phyloP scores from a whole-genome alignment of 2,329 filamentous ascomycete species.

The Xylaria hypoxylon region DNA sequence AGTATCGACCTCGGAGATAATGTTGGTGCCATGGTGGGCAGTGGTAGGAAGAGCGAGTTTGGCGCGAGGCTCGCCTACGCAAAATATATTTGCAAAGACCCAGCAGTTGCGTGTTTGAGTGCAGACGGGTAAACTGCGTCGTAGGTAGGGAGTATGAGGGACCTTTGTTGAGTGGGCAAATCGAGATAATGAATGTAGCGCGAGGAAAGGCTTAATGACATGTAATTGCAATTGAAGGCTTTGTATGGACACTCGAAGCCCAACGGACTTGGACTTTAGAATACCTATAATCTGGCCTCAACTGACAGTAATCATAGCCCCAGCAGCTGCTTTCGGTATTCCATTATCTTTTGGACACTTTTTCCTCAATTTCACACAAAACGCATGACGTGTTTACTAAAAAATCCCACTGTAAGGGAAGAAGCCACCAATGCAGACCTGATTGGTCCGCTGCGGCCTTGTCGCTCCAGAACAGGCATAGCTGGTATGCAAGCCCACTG shows the following conservation, averaged over 20 bases:
- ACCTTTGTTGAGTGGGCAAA: conserved; percentile 9
- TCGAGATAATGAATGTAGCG: not conserved
- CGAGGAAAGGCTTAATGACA: not conserved
- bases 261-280: conserved; percentile 20
- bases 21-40: conserved; percentile 55
- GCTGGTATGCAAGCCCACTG: conserved; percentile 24
- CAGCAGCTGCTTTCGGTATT: conserved; percentile 29
- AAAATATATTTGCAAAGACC: conserved; percentile 21
- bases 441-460: conserved; percentile 46
- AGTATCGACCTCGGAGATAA: conserved; percentile 54
- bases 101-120: conserved; percentile 29
- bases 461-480: conserved; percentile 36
- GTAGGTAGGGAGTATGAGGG: not conserved
- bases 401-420: conserved; percentile 40
- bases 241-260: conserved; percentile 24
- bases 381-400: conserved; percentile 45
- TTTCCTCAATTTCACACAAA: conserved; percentile 36
- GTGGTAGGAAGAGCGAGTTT: conserved; percentile 38
- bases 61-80: conserved; percentile 48
- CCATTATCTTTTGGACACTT: conserved; percentile 21
- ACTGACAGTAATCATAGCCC: conserved; percentile 29
- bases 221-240: conserved; percentile 15
- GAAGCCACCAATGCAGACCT: conserved; percentile 46
- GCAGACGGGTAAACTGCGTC: conserved; percentile 15
- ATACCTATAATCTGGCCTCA: conserved; percentile 41